Base-by-base conservation (phyloP, 331 rosid species). In the Malus hybrid region DNA sequence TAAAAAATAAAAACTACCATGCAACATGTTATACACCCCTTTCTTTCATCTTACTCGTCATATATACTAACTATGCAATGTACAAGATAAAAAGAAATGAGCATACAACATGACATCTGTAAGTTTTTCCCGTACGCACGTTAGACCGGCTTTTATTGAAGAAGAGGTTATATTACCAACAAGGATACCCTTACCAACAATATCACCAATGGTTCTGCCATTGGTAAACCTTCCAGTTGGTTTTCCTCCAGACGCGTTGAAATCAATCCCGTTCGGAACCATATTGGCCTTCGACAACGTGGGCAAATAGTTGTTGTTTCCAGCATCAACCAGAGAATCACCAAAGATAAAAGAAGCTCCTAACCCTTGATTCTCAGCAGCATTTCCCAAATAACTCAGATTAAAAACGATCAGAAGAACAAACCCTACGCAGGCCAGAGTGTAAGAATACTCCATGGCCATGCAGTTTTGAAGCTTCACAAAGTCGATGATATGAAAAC, bases 211-310 rank as follows among this genome's bases (percentile, higher is more conserved):
- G 81, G 99, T 94, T 87, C 95, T 87, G 13, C 99, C 99, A 68
- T 94, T 94, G 69, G 99, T 90, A 75, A 69, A 94, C n/a, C 97
- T 93, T 30, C 98, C 98, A 0, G 97, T 94, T 52, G 98, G 97
- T 29, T 77, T 84, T 71, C 98, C 98, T 5, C 88, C 89, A 0
- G 97, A 85, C 5, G 91, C 86, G 58, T 75, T 84, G 44, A 88
- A 94, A 85, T 91, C 99, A 11, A 94, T 91, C 72, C 98, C 98
- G 77, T 94, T 94, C 4, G 98, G 98, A 52, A 61, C 76, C 24
- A 81, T 82, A 46, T 94, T 87, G 34, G 98, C 98, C 84, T 86
- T 94, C 0, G 98, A 94, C 82, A 94, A 81, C 7, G 97, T 88
- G 10, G 86, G 52, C 7, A 94, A 65, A 61, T 83, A 91, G 87